phyloP scores from a whole-genome alignment of 805 yeast species.

The Ogataea philodendri region DNA sequence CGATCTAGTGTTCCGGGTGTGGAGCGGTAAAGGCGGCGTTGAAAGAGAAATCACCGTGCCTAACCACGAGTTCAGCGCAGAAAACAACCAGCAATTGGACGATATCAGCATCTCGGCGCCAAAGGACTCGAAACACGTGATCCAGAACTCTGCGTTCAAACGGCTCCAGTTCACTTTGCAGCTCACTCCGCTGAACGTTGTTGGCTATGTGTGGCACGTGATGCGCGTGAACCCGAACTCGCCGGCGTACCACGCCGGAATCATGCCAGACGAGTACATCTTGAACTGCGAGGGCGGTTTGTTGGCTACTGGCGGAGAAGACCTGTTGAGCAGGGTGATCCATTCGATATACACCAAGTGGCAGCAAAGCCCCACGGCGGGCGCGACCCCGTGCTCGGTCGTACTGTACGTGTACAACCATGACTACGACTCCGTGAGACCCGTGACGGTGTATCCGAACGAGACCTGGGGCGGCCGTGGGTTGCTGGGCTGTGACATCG shows the following conservation, averaged over 20 bases:
- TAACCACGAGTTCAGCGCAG: conserved; percentile 23
- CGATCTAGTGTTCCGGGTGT: conserved; percentile 55
- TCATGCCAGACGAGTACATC: conserved; percentile 84
- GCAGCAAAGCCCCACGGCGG: conserved; percentile 15
- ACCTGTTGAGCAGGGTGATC: conserved; percentile 65
- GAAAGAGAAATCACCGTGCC: conserved; percentile 41
- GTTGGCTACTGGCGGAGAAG: conserved; percentile 84
- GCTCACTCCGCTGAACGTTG: conserved; percentile 69
- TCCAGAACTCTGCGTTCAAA: conserved; percentile 40
- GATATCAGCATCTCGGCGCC: conserved; percentile 29
- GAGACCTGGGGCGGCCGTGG: conserved; percentile 83
- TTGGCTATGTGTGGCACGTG: conserved; percentile 87
- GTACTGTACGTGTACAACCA: conserved; percentile 80
- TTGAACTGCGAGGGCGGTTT: conserved; percentile 87
- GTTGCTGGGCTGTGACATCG: conserved; percentile 89
- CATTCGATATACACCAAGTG: conserved; percentile 46
- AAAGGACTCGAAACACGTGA: conserved; percentile 16
- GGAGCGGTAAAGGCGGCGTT: conserved; percentile 86
- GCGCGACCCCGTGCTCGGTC: conserved; percentile 38
- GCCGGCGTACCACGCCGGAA: conserved; percentile 82
- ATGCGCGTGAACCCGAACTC: conserved; percentile 67
- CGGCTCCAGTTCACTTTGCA: conserved; percentile 68
- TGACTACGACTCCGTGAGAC: conserved; percentile 81
- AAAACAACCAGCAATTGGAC: conserved; percentile 24
- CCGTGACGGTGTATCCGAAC: conserved; percentile 75